These are phyloP conservation scores for Wickerhamomyces strasburgensis DNA, from an alignment of 805 yeast genomes.

Conservation along the genomic window DNA sequence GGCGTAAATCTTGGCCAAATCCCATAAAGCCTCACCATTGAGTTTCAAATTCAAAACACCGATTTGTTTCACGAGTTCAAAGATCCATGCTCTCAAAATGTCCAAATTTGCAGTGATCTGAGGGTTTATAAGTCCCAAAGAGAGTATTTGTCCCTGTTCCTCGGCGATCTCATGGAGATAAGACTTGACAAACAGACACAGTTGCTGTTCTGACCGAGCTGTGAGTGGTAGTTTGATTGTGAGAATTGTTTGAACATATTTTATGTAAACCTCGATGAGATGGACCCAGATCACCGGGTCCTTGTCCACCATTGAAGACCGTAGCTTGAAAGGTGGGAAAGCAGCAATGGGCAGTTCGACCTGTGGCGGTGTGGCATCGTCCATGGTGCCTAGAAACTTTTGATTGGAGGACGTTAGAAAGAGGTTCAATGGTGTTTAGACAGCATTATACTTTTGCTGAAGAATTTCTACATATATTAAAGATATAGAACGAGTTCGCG, in stretches of 20 bases:
- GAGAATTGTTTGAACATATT: constrained; percentile 36
- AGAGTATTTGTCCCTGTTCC: constrained; percentile 56
- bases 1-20: constrained; percentile 52
- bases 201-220: constrained; percentile 53
- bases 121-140: constrained; percentile 68
- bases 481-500: no score
- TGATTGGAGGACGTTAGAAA: no score
- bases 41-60: constrained; percentile 54
- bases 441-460: no score
- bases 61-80: constrained; percentile 44
- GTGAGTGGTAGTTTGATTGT: constrained; percentile 36
- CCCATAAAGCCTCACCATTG: constrained; percentile 61
- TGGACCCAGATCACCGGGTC: constrained; percentile 86
- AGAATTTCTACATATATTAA: no score
- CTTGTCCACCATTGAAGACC: constrained; percentile 74
- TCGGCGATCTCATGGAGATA: constrained; percentile 57
- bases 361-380: constrained; percentile 2
- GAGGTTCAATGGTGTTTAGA: no score
- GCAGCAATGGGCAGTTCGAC: constrained; percentile 54
- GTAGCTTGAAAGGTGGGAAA: constrained; percentile 68
- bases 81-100: constrained; percentile 37
- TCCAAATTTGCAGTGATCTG: constrained; percentile 55
- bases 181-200: constrained; percentile 49
- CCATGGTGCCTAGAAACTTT: no score
- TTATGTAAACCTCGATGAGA: constrained; percentile 58